Percentiles rank a stretch among this genome's conserved stretches.
These are phyloP conservation scores for Pyrenochaeta sp. DNA, from an alignment of 2,329 filamentous ascomycete species.

Conservation along the genomic window DNA sequence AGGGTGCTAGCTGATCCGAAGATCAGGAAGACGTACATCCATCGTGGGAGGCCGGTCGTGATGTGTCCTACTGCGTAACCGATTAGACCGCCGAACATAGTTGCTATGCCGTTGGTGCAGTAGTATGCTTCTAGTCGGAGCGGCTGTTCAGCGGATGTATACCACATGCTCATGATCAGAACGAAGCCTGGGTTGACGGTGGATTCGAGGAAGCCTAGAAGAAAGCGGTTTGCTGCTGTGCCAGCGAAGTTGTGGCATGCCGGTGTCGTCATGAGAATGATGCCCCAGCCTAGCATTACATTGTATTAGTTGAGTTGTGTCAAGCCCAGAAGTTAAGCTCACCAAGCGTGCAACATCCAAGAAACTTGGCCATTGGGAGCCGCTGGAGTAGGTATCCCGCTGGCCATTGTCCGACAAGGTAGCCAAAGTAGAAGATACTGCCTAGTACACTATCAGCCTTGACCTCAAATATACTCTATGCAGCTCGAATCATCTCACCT, in stretches of 20 bases:
- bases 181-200: slow-evolving; percentile 63
- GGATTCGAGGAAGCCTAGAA: slow-evolving; percentile 63
- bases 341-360: slow-evolving; percentile 52
- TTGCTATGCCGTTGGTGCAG: slow-evolving; percentile 62
- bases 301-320: not conserved
- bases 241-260: slow-evolving; percentile 52
- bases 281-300: slow-evolving; percentile 45
- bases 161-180: slow-evolving; percentile 72
- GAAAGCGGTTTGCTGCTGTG: slow-evolving; percentile 53
- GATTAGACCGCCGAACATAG: slow-evolving; percentile 65
- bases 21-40: slow-evolving; percentile 66
- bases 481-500: slow-evolving; percentile 3
- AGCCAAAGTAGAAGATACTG: slow-evolving; percentile 61
- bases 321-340: not conserved
- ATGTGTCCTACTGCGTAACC: slow-evolving; percentile 67
- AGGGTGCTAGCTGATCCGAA: slow-evolving; percentile 51
- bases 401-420: slow-evolving; percentile 57
- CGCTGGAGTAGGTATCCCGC: slow-evolving; percentile 56
- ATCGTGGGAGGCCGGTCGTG: slow-evolving; percentile 47
- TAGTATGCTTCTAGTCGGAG: slow-evolving; percentile 55
- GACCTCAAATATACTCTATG: not conserved
- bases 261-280: slow-evolving; percentile 53
- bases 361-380: slow-evolving; percentile 57
- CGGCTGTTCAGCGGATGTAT: slow-evolving; percentile 69
- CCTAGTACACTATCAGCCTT: slow-evolving; percentile 18